Conservation (phyloP, 495 filamentous ascomycete genomes). For the Usnea hakonensis region DNA sequence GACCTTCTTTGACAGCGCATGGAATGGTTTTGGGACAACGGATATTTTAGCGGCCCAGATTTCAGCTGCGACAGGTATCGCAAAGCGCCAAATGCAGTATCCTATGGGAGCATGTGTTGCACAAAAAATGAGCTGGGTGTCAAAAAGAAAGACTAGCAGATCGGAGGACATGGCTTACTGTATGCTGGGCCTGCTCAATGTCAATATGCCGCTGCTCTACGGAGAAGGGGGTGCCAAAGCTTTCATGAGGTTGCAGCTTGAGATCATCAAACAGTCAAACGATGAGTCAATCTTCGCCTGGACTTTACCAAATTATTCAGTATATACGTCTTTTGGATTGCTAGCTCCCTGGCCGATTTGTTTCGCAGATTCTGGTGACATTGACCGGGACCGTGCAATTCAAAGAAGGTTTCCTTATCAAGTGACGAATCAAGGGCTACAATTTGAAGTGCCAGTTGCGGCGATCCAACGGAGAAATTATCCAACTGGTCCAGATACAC, state of each 20-base stretch:
- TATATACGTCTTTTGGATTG: neutral
- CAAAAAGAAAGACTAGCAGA: constrained; percentile 22
- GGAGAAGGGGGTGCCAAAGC: constrained; percentile 24
- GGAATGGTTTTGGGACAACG: constrained; percentile 26
- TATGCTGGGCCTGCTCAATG: constrained; percentile 25
- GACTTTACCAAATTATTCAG: neutral
- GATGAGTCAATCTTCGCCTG: constrained; percentile 28
- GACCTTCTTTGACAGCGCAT: constrained; percentile 28
- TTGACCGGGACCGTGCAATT: neutral
- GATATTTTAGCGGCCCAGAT: constrained; percentile 19
- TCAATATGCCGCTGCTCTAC: constrained; percentile 30
- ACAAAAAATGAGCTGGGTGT: constrained; percentile 27
- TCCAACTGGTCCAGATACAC: neutral
- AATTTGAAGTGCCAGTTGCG: neutral
- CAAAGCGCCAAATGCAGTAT: neutral
- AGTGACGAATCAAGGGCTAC: constrained; percentile 15
- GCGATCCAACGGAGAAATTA: too few species aligned
- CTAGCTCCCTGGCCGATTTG: neutral
- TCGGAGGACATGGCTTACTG: constrained; percentile 27
- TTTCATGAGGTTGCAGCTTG: constrained; percentile 27
- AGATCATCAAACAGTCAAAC: constrained; percentile 27
- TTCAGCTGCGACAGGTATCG: constrained; percentile 26
- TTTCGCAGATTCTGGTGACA: neutral
- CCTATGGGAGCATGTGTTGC: constrained; percentile 8
- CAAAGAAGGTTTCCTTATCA: neutral